Evolutionary conservation across 768 basidiomycete genomes (phyloP).

Genomic region (Amanita rimosa): DNA sequence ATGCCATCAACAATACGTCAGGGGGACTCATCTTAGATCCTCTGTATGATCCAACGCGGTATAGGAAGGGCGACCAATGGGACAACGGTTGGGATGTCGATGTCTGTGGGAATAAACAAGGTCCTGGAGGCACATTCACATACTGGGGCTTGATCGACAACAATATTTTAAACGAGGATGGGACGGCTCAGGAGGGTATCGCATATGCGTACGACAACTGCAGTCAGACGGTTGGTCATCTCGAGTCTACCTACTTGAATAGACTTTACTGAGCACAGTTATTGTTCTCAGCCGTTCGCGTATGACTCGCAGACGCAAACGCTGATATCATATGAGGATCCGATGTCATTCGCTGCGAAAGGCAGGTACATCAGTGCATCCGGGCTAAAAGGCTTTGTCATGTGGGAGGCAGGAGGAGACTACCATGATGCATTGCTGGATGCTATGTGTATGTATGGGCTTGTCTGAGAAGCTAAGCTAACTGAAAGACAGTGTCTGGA

Average conservation of each 20-base stretch:
- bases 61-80: conserved; percentile 47
- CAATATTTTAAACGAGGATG: conserved; percentile 41
- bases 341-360: conserved; percentile 48
- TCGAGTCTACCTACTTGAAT: background rate
- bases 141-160: conserved; percentile 51
- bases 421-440: conserved; percentile 48
- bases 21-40: conserved; percentile 36
- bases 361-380: conserved; percentile 43
- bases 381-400: conserved; percentile 53
- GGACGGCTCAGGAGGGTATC: conserved; percentile 32
- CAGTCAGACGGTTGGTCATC: conserved; percentile 51
- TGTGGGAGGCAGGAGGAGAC: conserved; percentile 68
- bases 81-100: conserved; percentile 36
- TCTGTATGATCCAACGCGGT: conserved; percentile 30
- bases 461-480: background rate
- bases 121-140: conserved; percentile 45
- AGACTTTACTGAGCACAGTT: background rate
- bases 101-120: conserved; percentile 42
- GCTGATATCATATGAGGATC: conserved; percentile 58
- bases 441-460: conserved; percentile 32
- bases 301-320: conserved; percentile 43
- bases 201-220: conserved; percentile 48
- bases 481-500: conserved; percentile 1
- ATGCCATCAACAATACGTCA: conserved; percentile 22
- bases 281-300: conserved; percentile 46